These are phyloP conservation scores for Candida saitoana DNA, from an alignment of 805 yeast species.

Conservation along the genomic window DNA sequence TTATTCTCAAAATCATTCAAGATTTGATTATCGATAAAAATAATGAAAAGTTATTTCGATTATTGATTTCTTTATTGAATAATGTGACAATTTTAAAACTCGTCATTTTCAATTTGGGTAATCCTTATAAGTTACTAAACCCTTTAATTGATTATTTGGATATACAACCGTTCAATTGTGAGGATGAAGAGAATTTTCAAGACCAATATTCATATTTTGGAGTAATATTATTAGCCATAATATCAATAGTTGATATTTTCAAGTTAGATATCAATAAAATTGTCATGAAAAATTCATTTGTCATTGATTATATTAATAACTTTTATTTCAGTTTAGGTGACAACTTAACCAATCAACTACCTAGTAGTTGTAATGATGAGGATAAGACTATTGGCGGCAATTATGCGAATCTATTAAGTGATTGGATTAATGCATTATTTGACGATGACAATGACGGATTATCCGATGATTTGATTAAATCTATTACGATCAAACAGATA, in stretches of 20 bases:
- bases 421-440: conserved; percentile 79
- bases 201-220: conserved; percentile 71
- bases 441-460: conserved; percentile 66
- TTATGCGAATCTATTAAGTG: conserved; percentile 37
- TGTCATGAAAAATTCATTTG: conserved; percentile 25
- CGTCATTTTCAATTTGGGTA: conserved; percentile 43
- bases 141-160: conserved; percentile 53
- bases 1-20: conserved; percentile 18
- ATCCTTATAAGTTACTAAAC: conserved; percentile 36
- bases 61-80: conserved; percentile 49
- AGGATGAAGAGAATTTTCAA: conserved; percentile 57
- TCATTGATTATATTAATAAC: conserved; percentile 30
- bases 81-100: conserved; percentile 35
- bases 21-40: conserved; percentile 23
- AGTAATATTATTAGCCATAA: conserved; percentile 41
- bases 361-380: conserved; percentile 18
- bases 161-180: conserved; percentile 30
- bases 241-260: conserved; percentile 22
- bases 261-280: conserved; percentile 23
- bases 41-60: conserved; percentile 35
- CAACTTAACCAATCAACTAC: conserved; percentile 21
- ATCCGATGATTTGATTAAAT: conserved; percentile 74
- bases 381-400: conserved; percentile 27
- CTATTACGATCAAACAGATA: conserved; percentile 63
- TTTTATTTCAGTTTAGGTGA: conserved; percentile 29